A percentile compares a stretch with the other conserved stretches of the same genome.
These are phyloP conservation scores for Chamaenerion angustifolium DNA, from an alignment of 345 rosid species.

Conservation along the genomic window DNA sequence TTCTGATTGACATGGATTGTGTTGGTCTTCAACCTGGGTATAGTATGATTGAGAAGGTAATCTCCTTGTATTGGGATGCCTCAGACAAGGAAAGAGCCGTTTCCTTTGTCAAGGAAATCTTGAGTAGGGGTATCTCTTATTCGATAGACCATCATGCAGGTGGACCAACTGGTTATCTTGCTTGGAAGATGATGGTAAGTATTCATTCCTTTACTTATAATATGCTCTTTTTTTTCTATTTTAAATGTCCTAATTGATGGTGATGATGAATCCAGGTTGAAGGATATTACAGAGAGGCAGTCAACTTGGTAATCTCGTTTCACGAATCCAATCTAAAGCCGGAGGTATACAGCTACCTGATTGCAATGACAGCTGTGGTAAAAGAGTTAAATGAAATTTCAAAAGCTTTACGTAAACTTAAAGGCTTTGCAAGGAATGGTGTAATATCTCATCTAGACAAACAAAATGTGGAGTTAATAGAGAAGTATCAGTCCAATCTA, in stretches of 20 bases:
- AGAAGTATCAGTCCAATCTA: constrained; percentile 59
- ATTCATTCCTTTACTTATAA: background rate
- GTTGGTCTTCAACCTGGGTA: constrained; percentile 78
- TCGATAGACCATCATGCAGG: constrained; percentile 32
- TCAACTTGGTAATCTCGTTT: constrained; percentile 48
- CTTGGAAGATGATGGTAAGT: constrained; percentile 91
- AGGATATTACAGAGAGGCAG: constrained; percentile 60
- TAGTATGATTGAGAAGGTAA: constrained; percentile 92
- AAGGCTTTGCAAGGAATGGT: constrained; percentile 46
- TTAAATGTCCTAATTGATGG: too few species aligned
- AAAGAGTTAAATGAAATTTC: constrained; percentile 77
- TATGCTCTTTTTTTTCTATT: background rate
- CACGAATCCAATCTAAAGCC: constrained; percentile 69
- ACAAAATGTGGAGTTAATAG: constrained; percentile 34
- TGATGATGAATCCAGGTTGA: constrained; percentile 34
- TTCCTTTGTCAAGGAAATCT: constrained; percentile 55
- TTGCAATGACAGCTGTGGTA: constrained; percentile 88
- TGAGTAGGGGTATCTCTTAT: constrained; percentile 38
- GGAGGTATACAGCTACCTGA: constrained; percentile 70
- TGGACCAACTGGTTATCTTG: constrained; percentile 85
- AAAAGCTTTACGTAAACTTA: constrained; percentile 58
- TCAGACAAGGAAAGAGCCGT: constrained; percentile 50
- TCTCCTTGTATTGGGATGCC: constrained; percentile 72
- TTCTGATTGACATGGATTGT: constrained; percentile 82
- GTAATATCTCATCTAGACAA: constrained; percentile 41